Percentiles rank a stretch among this genome's conserved stretches.
Evolutionary conservation across 208 protist genomes (phyloP).

Genomic region (Leishmania tarentolae): DNA sequence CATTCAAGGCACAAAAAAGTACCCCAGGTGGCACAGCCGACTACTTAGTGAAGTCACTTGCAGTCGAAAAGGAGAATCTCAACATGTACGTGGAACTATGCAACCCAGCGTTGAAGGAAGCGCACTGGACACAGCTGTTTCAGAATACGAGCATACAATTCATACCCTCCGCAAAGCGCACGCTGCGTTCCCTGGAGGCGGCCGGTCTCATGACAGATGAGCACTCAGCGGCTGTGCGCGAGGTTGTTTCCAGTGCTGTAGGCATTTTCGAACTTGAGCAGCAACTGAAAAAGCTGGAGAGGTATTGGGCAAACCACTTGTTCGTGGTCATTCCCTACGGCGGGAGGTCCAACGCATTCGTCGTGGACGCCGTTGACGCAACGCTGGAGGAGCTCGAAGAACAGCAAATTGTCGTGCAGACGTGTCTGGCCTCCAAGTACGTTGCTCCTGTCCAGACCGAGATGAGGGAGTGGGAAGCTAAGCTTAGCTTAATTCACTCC

Average conservation of each 20-base stretch:
- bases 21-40: conserved; percentile 68
- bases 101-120: conserved; percentile 87
- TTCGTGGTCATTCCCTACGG: conserved; percentile 76
- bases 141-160: conserved; percentile 42
- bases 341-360: conserved; percentile 76
- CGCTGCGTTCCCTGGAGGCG: conserved; percentile 46
- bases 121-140: conserved; percentile 85
- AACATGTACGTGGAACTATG: conserved; percentile 78
- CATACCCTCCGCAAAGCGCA: conserved; percentile 43
- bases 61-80: conserved; percentile 75
- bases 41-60: conserved; percentile 61
- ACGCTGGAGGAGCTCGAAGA: conserved; percentile 90
- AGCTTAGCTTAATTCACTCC: conserved; percentile 73
- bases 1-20: conserved; percentile 66
- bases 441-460: conserved; percentile 50
- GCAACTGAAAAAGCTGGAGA: conserved; percentile 83
- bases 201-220: conserved; percentile 48
- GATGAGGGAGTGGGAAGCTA: conserved; percentile 86
- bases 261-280: conserved; percentile 89
- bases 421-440: conserved; percentile 84
- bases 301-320: conserved; percentile 62
- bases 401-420: conserved; percentile 88
- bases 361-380: conserved; percentile 85
- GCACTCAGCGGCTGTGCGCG: conserved; percentile 66
- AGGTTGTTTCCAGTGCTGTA: conserved; percentile 81